phyloP scores from a whole-genome alignment of 2,329 filamentous ascomycete species.

The Ophidiomyces ophidiicola region DNA sequence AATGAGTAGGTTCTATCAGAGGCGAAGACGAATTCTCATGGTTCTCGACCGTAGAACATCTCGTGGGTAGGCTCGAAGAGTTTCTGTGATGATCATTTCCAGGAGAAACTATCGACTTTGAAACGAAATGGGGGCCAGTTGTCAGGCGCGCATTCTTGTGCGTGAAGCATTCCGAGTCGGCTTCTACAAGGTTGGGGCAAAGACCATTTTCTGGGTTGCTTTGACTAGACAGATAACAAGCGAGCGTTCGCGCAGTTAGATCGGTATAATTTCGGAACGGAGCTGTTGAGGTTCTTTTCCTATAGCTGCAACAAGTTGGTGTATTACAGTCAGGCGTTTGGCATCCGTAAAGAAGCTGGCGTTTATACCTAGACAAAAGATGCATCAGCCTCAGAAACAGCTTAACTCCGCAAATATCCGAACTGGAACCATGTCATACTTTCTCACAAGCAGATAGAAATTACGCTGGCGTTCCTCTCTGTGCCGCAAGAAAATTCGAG shows the following conservation, averaged over 20 bases:
- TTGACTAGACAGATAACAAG: slow-evolving; percentile 66
- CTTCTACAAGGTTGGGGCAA: slow-evolving; percentile 41
- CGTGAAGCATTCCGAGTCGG: slow-evolving; percentile 6
- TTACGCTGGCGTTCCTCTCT: slow-evolving; percentile 31
- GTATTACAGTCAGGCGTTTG: slow-evolving; percentile 55
- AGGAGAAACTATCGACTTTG: too few relatives aligned
- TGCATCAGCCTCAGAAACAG: slow-evolving; percentile 11
- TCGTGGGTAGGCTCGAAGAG: background rate
- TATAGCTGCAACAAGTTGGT: slow-evolving; percentile 68
- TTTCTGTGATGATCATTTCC: too few relatives aligned
- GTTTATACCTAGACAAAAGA: slow-evolving; percentile 50
- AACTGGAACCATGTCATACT: slow-evolving; percentile 35
- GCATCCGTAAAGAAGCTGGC: slow-evolving; percentile 74
- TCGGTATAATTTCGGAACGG: slow-evolving; percentile 69
- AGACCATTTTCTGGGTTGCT: slow-evolving; percentile 61
- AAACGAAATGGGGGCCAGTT: background rate
- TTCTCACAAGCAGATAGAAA: slow-evolving; percentile 53
- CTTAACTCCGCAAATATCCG: background rate
- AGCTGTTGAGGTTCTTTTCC: slow-evolving; percentile 53
- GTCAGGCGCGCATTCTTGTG: background rate
- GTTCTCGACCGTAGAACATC: background rate
- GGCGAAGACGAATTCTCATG: too few relatives aligned
- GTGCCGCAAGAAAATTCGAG: slow-evolving; percentile 28
- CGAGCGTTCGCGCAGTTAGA: slow-evolving; percentile 68
- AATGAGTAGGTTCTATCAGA: too few relatives aligned